These are phyloP conservation scores for Leishmania amazonensis DNA, from an alignment of 208 protist genomes.

Conservation along the genomic window DNA sequence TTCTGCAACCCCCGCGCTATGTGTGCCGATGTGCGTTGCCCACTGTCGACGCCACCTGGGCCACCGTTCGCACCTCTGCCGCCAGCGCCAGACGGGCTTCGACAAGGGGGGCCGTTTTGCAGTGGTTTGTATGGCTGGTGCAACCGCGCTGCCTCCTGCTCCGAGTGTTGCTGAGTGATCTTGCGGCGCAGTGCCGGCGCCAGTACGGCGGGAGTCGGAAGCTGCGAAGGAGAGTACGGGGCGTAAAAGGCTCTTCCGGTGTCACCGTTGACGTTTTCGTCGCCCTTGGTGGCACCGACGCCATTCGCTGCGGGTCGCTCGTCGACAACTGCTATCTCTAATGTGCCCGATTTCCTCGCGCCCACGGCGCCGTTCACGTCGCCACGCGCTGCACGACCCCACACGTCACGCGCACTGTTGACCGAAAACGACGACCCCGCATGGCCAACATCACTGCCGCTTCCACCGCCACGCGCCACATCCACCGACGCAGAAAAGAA, in stretches of 20 bases:
- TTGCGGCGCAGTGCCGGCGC: slow-evolving; percentile 44
- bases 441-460: neutral
- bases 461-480: neutral
- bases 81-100: neutral
- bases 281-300: neutral
- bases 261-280: neutral
- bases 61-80: neutral
- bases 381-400: neutral
- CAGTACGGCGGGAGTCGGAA: slow-evolving; percentile 26
- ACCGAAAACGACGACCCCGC: neutral
- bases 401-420: neutral
- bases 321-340: neutral
- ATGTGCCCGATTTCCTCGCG: neutral
- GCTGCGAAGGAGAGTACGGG: slow-evolving; percentile 13
- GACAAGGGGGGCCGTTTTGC: slow-evolving; percentile 9
- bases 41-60: neutral
- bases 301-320: neutral
- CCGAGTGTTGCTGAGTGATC: slow-evolving; percentile 39
- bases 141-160: slow-evolving; percentile 18
- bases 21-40: neutral
- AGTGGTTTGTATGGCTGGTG: slow-evolving; percentile 12
- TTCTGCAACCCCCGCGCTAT: neutral
- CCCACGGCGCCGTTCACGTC: neutral
- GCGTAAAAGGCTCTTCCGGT: slow-evolving; percentile 17
- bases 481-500: slow-evolving; percentile 45